Evolutionary conservation across 208 protist species (phyloP).

Genomic region (Crithidia brevicula): DNA sequence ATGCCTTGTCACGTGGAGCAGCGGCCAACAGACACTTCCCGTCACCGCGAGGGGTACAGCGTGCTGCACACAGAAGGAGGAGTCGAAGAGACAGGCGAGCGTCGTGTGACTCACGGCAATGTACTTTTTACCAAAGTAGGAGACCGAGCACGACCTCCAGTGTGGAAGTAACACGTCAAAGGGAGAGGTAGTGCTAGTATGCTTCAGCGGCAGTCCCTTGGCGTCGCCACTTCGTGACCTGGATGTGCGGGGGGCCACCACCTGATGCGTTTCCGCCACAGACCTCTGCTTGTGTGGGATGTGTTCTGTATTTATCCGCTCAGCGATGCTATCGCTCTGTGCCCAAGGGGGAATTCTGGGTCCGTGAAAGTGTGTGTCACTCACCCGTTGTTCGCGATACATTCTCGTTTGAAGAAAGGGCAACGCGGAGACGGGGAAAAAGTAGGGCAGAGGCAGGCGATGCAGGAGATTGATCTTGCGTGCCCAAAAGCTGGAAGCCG

Average conservation of each 20-base stretch:
- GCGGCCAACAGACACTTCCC: constrained; percentile 25
- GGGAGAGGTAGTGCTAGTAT: neutral
- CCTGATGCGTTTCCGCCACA: too few species aligned
- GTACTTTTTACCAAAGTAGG: constrained; percentile 39
- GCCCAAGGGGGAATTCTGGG: too few species aligned
- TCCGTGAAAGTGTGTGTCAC: too few species aligned
- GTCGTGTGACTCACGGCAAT: constrained; percentile 39
- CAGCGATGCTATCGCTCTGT: too few species aligned
- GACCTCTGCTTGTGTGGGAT: too few species aligned
- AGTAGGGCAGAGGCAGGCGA: constrained; percentile 21
- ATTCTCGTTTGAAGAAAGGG: neutral
- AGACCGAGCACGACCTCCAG: constrained; percentile 14
- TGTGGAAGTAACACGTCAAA: neutral
- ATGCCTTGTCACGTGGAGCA: constrained; percentile 6
- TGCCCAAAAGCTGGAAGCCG: constrained; percentile 21
- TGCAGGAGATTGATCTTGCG: neutral
- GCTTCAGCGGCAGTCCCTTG: too few species aligned
- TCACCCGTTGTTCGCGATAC: too few species aligned
- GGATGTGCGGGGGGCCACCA: too few species aligned
- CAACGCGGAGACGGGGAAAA: constrained; percentile 25
- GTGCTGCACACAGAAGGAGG: constrained; percentile 31
- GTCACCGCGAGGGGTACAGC: constrained; percentile 47
- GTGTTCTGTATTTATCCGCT: too few species aligned
- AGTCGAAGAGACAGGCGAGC: constrained; percentile 52
- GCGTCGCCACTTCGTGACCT: too few species aligned